A percentile compares a stretch with the other conserved stretches of the same genome.
phyloP scores from a whole-genome alignment of 257 asterid species.

The Solanum virginianum region DNA sequence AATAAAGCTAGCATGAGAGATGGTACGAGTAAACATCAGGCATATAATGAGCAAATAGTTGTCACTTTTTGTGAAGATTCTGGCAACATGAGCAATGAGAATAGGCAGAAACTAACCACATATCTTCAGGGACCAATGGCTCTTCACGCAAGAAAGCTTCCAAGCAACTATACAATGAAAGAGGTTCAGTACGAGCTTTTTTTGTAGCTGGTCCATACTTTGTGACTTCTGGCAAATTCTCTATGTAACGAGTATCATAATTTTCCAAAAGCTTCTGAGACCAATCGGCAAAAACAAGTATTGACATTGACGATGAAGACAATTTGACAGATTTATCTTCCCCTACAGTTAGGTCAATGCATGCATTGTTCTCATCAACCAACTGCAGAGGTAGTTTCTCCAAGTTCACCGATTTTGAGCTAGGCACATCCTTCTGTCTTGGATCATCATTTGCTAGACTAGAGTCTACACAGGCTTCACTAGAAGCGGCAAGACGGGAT shows the following conservation, averaged over 20 bases:
- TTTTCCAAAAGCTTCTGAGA: conserved; percentile 84
- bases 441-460: conserved; percentile 14
- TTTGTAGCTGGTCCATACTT: conserved; percentile 68
- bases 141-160: conserved; percentile 98
- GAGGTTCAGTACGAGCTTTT: conserved; percentile 95
- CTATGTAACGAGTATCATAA: conserved; percentile 74
- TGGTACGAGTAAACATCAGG: not conserved
- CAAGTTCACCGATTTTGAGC: conserved; percentile 26
- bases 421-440: conserved; percentile 30
- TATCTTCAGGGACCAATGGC: conserved; percentile 98
- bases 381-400: conserved; percentile 87
- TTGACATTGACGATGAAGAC: conserved; percentile 79
- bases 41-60: not conserved
- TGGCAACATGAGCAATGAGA: not conserved
- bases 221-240: conserved; percentile 78
- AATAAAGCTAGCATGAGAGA: not conserved
- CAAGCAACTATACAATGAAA: conserved; percentile 90
- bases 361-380: conserved; percentile 92
- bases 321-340: conserved; percentile 83
- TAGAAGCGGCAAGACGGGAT: conserved; percentile 15
- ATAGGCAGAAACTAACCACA: conserved; percentile 58
- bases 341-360: conserved; percentile 79
- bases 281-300: conserved; percentile 96
- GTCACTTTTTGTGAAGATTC: not conserved
- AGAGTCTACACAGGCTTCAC: conserved; percentile 24